phyloP scores from a whole-genome alignment of 768 basidiomycete species.

The Tricholoma terreum region DNA sequence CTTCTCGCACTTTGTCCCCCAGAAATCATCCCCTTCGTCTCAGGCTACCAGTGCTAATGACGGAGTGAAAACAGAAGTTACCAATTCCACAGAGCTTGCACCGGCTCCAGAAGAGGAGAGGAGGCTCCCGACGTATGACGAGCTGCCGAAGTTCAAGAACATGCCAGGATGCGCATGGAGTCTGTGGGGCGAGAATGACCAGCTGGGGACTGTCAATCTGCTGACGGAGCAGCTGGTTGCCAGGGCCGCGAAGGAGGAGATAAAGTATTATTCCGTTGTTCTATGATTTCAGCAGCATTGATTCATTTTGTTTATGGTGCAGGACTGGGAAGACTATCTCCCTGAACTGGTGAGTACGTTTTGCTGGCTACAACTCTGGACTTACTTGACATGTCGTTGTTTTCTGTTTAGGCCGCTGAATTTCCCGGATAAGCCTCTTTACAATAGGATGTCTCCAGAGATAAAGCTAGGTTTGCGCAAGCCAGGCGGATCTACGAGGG shows the following conservation, averaged over 20 bases:
- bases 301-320: background rate
- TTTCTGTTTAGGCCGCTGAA: conserved; percentile 53
- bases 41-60: background rate
- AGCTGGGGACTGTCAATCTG: conserved; percentile 66
- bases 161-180: conserved; percentile 66
- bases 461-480: conserved; percentile 37
- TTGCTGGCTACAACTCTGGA: background rate
- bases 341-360: conserved; percentile 56
- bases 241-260: conserved; percentile 53
- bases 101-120: background rate
- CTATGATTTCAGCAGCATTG: background rate
- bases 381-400: background rate
- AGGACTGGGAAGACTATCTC: conserved; percentile 55
- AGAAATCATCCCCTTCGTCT: background rate
- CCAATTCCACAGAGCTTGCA: background rate
- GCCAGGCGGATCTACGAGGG: conserved; percentile 28
- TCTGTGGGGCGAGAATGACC: conserved; percentile 63
- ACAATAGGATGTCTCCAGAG: conserved; percentile 51
- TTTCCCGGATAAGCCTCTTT: conserved; percentile 64
- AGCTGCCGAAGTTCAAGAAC: conserved; percentile 46
- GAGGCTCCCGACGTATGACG: conserved; percentile 33
- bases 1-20: conserved; percentile 23
- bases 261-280: conserved; percentile 30
- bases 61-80: background rate
- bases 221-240: conserved; percentile 63